Base-by-base conservation (phyloP, 345 rosid species). In the Bruguiera sexangula region DNA sequence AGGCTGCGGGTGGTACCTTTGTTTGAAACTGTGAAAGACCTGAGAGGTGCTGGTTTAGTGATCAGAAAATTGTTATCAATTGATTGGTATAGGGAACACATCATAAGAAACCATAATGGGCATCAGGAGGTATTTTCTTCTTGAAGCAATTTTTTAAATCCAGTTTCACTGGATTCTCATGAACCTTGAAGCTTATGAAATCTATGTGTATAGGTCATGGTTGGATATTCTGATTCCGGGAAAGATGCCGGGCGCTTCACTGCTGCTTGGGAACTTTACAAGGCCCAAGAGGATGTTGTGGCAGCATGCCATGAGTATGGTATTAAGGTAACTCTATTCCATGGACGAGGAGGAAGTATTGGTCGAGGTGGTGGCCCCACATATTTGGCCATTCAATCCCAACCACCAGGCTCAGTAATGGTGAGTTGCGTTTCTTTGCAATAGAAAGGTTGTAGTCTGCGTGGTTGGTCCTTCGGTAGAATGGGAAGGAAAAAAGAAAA, bases 301-400 rank as follows among this genome's bases (percentile, higher is more conserved):
- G 92, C 93, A 46, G 96, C 97, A 27, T 94, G 97, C 73, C 88
- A 87, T 65, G 96, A 92, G 69, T 87, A 62, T 80, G 96, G 96
- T 50, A 87, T 94, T 52, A 91, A 91, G 81, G 87, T 94, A 64
- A 91, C 97, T 52, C 84, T 91, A 58, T 94, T 94, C 82, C 98
- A 94, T 83, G 98, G 98, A 19, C 93, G 97, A 70, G 98, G 98
- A 70, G 97, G 97, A 71, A 94, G 97, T 76, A 89, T 94, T 57
- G 97, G 97, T 63, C 98, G 97, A 70, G 98, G 97, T 66, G 98
- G 98, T 71, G 98, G 97, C 66, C 97, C 97, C 10, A 94, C 97
- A 22, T 89, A 94, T 78, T 94, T 94, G 16, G 96, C 98, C 58
- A 94, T 94, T 71, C 98, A 94, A 59, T 94, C 98, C 77, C 98